These are phyloP conservation scores for Saturnispora zaruensis DNA, from an alignment of 805 yeast genomes.

Conservation along the genomic window DNA sequence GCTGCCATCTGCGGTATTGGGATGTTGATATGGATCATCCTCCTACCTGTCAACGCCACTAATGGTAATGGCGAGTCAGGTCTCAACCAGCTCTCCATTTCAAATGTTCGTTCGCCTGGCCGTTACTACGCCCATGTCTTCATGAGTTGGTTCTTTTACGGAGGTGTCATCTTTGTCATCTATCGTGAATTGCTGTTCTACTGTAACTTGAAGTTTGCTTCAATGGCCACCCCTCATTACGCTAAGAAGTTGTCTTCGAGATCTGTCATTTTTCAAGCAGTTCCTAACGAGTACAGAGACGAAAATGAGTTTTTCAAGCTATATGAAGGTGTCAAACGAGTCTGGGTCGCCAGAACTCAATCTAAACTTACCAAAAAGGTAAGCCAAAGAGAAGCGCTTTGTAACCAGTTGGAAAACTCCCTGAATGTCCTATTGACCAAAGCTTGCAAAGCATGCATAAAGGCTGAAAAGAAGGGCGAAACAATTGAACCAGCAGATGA, in stretches of 20 bases:
- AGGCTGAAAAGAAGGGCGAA: constrained; percentile 60
- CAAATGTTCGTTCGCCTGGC: constrained; percentile 52
- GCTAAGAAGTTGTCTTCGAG: constrained; percentile 68
- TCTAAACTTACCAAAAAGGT: constrained; percentile 48
- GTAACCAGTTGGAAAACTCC: constrained; percentile 57
- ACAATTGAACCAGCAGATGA: constrained; percentile 38
- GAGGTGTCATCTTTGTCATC: constrained; percentile 57
- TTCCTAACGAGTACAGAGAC: constrained; percentile 64
- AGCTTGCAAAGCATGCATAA: constrained; percentile 55
- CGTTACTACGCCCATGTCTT: constrained; percentile 85
- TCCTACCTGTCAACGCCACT: constrained; percentile 79
- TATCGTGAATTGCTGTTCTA: constrained; percentile 79
- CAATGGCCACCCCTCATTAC: constrained; percentile 71
- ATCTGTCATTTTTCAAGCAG: constrained; percentile 76
- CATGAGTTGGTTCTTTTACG: constrained; percentile 71
- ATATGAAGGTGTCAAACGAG: constrained; percentile 73
- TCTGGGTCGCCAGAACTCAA: constrained; percentile 69
- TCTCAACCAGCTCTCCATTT: constrained; percentile 65
- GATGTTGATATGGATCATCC: constrained; percentile 50
- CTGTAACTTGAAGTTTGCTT: constrained; percentile 68
- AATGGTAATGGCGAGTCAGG: constrained; percentile 56
- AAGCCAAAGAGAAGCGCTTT: constrained; percentile 49
- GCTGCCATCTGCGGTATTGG: constrained; percentile 47
- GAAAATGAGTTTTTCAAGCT: constrained; percentile 65
- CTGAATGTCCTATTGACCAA: constrained; percentile 46